Evolutionary conservation across 192 early-diverging fungal species (phyloP).

Genomic region (Linnemannia elongata): DNA sequence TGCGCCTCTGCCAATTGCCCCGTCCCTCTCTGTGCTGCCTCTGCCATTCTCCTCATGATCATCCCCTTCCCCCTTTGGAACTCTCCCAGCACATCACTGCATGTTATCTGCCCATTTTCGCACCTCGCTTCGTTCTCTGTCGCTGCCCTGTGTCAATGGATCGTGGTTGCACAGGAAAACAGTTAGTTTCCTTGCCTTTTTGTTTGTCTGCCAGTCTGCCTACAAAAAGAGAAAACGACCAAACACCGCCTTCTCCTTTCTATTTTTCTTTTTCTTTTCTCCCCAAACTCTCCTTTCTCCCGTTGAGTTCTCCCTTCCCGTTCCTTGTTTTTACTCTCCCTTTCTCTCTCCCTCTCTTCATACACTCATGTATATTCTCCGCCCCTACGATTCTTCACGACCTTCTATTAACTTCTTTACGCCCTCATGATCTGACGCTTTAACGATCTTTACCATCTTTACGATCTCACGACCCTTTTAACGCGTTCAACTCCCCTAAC

Average conservation of each 20-base stretch:
- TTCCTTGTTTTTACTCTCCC: background rate
- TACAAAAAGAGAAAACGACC: conserved; percentile 5
- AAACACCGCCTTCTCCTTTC: background rate
- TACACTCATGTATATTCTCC: conserved; percentile 3
- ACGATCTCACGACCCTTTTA: conserved; percentile 24
- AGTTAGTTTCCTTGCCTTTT: background rate
- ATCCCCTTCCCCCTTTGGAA: background rate
- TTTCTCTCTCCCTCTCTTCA: background rate
- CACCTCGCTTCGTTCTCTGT: background rate
- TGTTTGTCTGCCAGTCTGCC: background rate
- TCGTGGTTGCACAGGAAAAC: background rate
- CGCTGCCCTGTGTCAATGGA: background rate
- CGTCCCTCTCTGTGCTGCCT: background rate
- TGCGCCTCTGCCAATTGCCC: conserved; percentile 1
- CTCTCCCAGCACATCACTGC: background rate
- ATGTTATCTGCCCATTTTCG: background rate
- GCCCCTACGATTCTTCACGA: conserved; percentile 8
- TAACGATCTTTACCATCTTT: conserved; percentile 12
- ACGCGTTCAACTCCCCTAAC: background rate
- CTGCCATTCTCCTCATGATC: background rate
- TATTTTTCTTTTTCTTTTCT: conserved; percentile 3
- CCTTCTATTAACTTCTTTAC: background rate
- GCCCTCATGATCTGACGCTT: background rate
- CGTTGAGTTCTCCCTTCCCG: background rate
- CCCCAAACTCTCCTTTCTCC: conserved; percentile 4